Evolutionary conservation across 441 rosid genomes (phyloP).

Genomic region (Brassica hybrid): DNA sequence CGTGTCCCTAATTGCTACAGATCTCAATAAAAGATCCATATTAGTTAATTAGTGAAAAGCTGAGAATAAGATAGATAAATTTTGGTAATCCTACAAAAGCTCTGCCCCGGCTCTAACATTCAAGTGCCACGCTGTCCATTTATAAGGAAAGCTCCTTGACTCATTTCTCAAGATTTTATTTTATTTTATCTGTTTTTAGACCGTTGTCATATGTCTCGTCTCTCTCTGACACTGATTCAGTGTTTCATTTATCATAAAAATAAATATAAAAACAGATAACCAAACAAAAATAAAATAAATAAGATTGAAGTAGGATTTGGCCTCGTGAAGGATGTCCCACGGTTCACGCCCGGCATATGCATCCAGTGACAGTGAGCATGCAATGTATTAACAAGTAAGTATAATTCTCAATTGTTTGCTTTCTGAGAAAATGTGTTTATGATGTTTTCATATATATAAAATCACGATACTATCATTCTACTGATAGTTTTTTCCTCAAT

Average conservation of each 20-base stretch:
- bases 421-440: background rate
- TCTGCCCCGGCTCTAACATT: constrained; percentile 42
- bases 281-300: constrained; percentile 17
- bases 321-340: constrained; percentile 42
- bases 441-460: no score
- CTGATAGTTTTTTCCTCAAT: background rate
- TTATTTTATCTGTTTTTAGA: constrained; percentile 29
- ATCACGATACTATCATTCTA: background rate
- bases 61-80: constrained; percentile 22
- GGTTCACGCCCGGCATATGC: constrained; percentile 40
- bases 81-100: constrained; percentile 18
- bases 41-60: constrained; percentile 24
- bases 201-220: constrained; percentile 39
- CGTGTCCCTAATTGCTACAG: constrained; percentile 19
- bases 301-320: constrained; percentile 14
- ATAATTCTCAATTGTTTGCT: background rate
- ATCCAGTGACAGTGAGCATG: constrained; percentile 35
- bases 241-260: constrained; percentile 30
- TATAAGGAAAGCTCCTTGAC: constrained; percentile 21
- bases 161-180: constrained; percentile 24
- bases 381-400: background rate
- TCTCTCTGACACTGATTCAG: constrained; percentile 30
- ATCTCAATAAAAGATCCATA: constrained; percentile 32
- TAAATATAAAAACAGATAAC: background rate
- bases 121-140: constrained; percentile 37